Conservation (phyloP, 208 protist genomes). For the Angomonas deanei region DNA sequence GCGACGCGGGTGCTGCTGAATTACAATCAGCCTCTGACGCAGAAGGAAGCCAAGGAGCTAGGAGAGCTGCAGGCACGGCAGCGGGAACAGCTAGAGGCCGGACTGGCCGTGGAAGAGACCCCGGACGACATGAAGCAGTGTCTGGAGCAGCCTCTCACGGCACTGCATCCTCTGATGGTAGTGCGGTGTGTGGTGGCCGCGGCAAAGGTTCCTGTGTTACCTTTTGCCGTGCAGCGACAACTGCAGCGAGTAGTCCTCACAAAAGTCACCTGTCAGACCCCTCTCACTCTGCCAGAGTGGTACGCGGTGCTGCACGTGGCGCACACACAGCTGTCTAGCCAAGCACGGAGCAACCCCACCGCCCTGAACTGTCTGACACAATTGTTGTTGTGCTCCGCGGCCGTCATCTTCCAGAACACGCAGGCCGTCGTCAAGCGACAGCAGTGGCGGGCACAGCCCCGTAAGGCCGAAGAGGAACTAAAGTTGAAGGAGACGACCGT, state of each 20-base stretch:
- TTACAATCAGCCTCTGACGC: conserved; percentile 70
- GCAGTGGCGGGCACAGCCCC: conserved; percentile 8
- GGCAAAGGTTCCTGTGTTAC: conserved; percentile 46
- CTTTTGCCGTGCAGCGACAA: conserved; percentile 34
- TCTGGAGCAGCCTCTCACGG: conserved; percentile 35
- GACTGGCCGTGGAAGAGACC: conserved; percentile 36
- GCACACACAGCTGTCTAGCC: conserved; percentile 19
- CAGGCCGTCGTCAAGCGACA: not conserved
- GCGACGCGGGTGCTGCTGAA: conserved; percentile 55
- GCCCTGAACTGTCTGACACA: conserved; percentile 53
- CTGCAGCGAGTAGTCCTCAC: conserved; percentile 65
- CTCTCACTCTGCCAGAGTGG: conserved; percentile 59
- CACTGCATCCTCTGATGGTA: conserved; percentile 59
- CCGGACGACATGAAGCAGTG: conserved; percentile 42
- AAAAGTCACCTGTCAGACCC: conserved; percentile 27
- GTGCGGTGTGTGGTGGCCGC: conserved; percentile 61
- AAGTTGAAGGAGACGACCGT: conserved; percentile 33
- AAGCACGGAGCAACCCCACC: conserved; percentile 14
- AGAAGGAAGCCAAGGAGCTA: conserved; percentile 59
- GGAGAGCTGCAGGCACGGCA: conserved; percentile 31
- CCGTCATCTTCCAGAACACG: conserved; percentile 33
- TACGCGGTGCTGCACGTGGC: conserved; percentile 23
- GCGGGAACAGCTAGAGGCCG: conserved; percentile 56
- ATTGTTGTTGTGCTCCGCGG: conserved; percentile 43
- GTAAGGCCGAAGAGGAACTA: conserved; percentile 26